Base-by-base conservation (phyloP, 2,329 filamentous ascomycete species). In the Orbilia oligospora region DNA sequence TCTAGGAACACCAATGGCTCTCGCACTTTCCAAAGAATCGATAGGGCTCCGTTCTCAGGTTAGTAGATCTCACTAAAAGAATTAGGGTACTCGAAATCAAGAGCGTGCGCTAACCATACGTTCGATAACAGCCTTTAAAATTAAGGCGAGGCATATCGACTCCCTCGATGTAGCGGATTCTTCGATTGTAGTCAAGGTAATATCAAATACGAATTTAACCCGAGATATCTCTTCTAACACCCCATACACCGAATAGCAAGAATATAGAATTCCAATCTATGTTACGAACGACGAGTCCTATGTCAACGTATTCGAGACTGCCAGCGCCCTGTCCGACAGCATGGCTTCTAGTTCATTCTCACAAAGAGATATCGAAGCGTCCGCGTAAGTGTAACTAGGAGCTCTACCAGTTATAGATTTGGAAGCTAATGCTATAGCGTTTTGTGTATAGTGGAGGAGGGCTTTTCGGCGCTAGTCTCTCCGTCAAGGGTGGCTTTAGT, bases 341-440 rank as follows among this genome's bases (percentile, higher is more conserved):
- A 69, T 81, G 44, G 79, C 79, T 5, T 49, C 46, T 1, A 81
- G 80, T 38, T 80, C 79, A 2, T 81, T 81, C 44, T 80, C 79
- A 3, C 33, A 55, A 3, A 80, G 49, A 1, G 76, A 77, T 16
- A 69, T 70, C 9, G 68, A 80, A 66, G 69, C 65, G 22, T 75
- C 71, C 2, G 58, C 61, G 79, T 81, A 71, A 33, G 76, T 72
- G 22, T 36, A 36, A 36, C 5, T 36, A 12, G 3, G 33, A 36
- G 9, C 5, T 36, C 33, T 1, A 12, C n/a, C n/a, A n/a, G n/a
- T n/a, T n/a, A n/a, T n/a, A n/a, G n/a, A n/a, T n/a, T n/a, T n/a
- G n/a, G n/a, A 36, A 12, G 33, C 33, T 36, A 12, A 36, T 8
- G 1, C 10, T 36, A 36, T 20, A 8, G 10, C 33, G 1, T 9